A percentile compares a stretch with the other conserved stretches of the same genome.
Conservation (phyloP, 1,139 yeast species). For the Debaryomyces nepalensis region DNA sequence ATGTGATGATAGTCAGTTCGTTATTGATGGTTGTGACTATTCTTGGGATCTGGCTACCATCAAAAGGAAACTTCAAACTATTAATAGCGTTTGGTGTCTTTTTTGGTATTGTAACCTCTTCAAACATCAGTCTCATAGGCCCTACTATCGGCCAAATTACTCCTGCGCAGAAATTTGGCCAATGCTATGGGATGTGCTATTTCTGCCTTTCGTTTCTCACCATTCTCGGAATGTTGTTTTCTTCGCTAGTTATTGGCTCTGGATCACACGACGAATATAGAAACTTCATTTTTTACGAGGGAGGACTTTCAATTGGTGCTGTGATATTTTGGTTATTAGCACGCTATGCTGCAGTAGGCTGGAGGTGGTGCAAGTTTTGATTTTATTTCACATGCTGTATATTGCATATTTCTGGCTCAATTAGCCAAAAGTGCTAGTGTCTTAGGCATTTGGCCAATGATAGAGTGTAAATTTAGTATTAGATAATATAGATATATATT, state of each 20-base stretch:
- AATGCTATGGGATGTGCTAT: conserved; percentile 70
- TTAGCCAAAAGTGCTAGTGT: too few species aligned
- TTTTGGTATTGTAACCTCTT: conserved; percentile 37
- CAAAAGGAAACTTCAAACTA: conserved; percentile 22
- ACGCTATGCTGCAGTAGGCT: conserved; percentile 29
- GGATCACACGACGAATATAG: conserved; percentile 24
- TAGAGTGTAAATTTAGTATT: too few species aligned
- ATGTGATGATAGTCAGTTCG: conserved; percentile 51
- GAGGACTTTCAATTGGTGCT: conserved; percentile 27
- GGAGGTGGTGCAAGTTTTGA: conserved; percentile 31
- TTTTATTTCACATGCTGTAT: not conserved
- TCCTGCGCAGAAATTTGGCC: conserved; percentile 66
- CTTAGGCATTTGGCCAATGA: too few species aligned
- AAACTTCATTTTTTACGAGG: conserved; percentile 34
- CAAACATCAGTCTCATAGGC: conserved; percentile 37
- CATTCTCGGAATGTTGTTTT: conserved; percentile 41
- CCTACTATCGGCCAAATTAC: conserved; percentile 66
- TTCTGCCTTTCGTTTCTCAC: conserved; percentile 65
- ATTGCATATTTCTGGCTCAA: too few species aligned
- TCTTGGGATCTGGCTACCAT: conserved; percentile 53
- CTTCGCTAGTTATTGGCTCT: conserved; percentile 32
- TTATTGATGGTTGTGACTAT: conserved; percentile 40
- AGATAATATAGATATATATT: too few species aligned
- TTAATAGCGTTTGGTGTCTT: conserved; percentile 32
- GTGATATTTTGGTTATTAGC: conserved; percentile 29